A percentile compares a stretch with the other conserved stretches of the same genome.
Conservation (phyloP, 2,329 filamentous ascomycete species). For the Gaeumannomyces tritici region DNA sequence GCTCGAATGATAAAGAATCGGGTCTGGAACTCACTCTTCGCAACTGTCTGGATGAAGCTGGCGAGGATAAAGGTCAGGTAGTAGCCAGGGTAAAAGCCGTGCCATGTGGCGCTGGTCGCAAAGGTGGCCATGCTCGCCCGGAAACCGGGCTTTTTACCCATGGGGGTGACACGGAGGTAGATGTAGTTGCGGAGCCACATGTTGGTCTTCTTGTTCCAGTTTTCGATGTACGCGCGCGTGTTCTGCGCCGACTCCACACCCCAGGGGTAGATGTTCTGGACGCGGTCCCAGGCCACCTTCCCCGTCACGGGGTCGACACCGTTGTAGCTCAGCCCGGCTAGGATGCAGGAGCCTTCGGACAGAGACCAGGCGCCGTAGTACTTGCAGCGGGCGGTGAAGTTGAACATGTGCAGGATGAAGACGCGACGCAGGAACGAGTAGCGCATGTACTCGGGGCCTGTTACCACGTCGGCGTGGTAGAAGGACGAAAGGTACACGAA, state of each 20-base stretch:
- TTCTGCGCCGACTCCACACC: constrained; percentile 87
- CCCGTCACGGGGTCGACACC: constrained; percentile 79
- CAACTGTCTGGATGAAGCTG: constrained; percentile 82
- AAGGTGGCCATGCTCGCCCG: constrained; percentile 91
- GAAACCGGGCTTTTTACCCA: constrained; percentile 94
- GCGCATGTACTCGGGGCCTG: constrained; percentile 55
- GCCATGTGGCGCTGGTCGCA: constrained; percentile 90
- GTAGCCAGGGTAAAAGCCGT: constrained; percentile 96
- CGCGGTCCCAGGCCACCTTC: constrained; percentile 78
- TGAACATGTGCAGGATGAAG: constrained; percentile 75
- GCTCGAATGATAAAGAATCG: background rate
- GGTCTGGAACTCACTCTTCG: constrained; percentile 66
- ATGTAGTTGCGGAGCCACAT: constrained; percentile 94
- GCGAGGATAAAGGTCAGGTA: constrained; percentile 86
- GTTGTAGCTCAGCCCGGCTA: constrained; percentile 89
- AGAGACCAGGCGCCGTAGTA: constrained; percentile 96
- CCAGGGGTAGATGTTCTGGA: constrained; percentile 83
- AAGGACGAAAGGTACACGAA: constrained; percentile 64
- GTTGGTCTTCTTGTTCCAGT: constrained; percentile 99
- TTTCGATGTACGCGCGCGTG: constrained; percentile 79
- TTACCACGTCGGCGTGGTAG: constrained; percentile 56
- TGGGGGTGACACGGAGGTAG: constrained; percentile 88
- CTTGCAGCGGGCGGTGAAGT: constrained; percentile 73
- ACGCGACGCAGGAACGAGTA: constrained; percentile 64
- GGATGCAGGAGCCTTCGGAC: constrained; percentile 88